Base-by-base conservation (phyloP, 805 yeast genomes). In the Zygoascus biomembranicola region DNA sequence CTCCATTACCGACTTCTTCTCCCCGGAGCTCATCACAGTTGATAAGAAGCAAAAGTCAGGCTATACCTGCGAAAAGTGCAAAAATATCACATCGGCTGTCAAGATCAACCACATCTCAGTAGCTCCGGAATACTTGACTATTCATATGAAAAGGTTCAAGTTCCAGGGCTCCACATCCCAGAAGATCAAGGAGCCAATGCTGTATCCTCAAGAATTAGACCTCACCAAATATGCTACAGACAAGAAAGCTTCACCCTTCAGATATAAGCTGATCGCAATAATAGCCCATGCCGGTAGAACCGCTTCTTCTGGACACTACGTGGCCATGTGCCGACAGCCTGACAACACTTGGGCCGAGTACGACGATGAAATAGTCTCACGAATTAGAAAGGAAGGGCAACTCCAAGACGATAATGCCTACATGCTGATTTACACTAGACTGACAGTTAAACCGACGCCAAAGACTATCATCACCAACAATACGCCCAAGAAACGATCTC, bases 261-360 rank as follows among this genome's bases (percentile, higher is more conserved):
- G 73, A 39, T 94, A 94, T 69, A 85, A 83, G 65, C 76, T 94
- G 59, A 75, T 81, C 16, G 81, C 90, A 20, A 96, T 92, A 16
- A 87, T 92, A 56, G 92, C 90, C 4, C 99, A 94, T 65, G 96
- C 88, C 63, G 99, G 99, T 43, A 76, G 98, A 58, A 86, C 96
- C 1, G 83, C 90, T 13, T 82, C 90, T 46, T 83, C 94, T 2
- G 99, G 99, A 2, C 99, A 94, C 69, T 94, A 94, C 64, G 80
- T 90, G 55, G 87, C 96, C 0, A 89, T 87, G 65, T 87, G 96
- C 65, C 79, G 85, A 57, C 97, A 90, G 69, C 96, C 97, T 0
- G 94, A 87, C 69, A 92, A 90, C 1, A 71, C 85, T 1, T 94
- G 98, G 99, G 84, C 89, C 31, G 84, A 89, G 9, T 94, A 92